A percentile compares a stretch with the other conserved stretches of the same genome.
phyloP scores from a whole-genome alignment of 2,329 filamentous ascomycete species.

The Colletotrichum liriopes region DNA sequence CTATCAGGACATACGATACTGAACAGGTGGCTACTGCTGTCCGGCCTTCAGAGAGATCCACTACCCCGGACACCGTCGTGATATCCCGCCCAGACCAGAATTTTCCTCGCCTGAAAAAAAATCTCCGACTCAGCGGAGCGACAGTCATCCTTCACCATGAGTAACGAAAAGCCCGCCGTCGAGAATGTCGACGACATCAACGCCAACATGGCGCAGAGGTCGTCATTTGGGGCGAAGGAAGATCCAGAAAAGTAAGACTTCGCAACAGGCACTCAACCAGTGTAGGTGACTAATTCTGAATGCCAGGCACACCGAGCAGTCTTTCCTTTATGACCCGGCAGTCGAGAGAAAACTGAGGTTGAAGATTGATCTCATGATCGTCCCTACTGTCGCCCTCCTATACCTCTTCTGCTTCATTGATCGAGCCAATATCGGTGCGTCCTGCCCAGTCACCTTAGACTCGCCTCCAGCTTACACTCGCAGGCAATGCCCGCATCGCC shows the following conservation, averaged over 20 bases:
- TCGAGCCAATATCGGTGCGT: conserved; percentile 75
- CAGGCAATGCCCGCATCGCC: conserved; percentile 73
- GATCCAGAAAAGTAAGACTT: conserved; percentile 28
- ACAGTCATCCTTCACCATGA: conserved; percentile 9
- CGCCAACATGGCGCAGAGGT: conserved; percentile 11
- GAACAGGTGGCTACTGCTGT: neutral
- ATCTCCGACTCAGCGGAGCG: neutral
- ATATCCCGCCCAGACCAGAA: conserved; percentile 7
- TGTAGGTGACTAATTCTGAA: neutral
- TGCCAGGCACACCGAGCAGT: conserved; percentile 6
- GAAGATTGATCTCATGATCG: conserved; percentile 75
- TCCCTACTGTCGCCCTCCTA: conserved; percentile 74
- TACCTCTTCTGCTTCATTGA: conserved; percentile 80
- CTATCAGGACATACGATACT: neutral
- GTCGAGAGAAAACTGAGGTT: conserved; percentile 60
- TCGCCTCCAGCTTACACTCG: conserved; percentile 6
- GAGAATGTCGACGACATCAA: conserved; percentile 34
- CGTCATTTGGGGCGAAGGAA: conserved; percentile 3
- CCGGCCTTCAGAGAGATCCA: neutral
- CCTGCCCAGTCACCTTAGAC: too few relatives aligned
- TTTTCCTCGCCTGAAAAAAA: conserved; percentile 20
- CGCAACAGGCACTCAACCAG: too few relatives aligned
- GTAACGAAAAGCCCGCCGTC: conserved; percentile 24
- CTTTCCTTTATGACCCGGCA: conserved; percentile 46
- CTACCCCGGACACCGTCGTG: conserved; percentile 1